A percentile compares a stretch with the other conserved stretches of the same genome.
Evolutionary conservation across 495 filamentous ascomycete genomes (phyloP).

Genomic region (Staphylotrichum tortipilum): DNA sequence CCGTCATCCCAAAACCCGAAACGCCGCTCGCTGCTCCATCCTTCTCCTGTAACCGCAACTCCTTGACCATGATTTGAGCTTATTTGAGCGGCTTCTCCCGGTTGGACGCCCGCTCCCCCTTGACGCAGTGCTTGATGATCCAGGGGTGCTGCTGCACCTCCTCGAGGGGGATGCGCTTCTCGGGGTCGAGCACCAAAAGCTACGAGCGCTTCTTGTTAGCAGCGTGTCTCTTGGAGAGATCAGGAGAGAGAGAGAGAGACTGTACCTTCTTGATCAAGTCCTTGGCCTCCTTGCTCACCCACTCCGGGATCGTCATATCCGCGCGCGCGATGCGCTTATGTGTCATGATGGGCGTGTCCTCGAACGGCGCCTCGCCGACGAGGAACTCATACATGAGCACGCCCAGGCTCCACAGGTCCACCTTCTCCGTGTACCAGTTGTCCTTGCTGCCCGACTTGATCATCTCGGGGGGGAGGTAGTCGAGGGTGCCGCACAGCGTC

Average conservation of each 20-base stretch:
- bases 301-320: constrained; percentile 87
- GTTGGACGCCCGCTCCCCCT: constrained; percentile 56
- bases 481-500: constrained; percentile 95
- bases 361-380: constrained; percentile 91
- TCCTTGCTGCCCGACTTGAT: constrained; percentile 67
- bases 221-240: too few relatives aligned
- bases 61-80: constrained; percentile 5
- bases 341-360: constrained; percentile 92
- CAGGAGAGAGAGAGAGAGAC: too few relatives aligned
- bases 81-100: constrained; percentile 33
- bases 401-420: constrained; percentile 91
- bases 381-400: constrained; percentile 96
- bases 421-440: constrained; percentile 88
- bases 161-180: constrained; percentile 83
- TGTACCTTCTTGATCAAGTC: constrained; percentile 90
- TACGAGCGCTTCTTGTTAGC: constrained; percentile 29
- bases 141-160: constrained; percentile 88
- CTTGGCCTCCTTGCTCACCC: constrained; percentile 81
- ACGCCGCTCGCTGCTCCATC: constrained; percentile 6
- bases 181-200: constrained; percentile 88
- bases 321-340: constrained; percentile 79
- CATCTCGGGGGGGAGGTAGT: constrained; percentile 98
- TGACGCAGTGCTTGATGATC: constrained; percentile 93
- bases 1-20: neutral
- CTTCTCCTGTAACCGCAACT: constrained; percentile 4